Percentiles rank a stretch among this genome's conserved stretches.
These are phyloP conservation scores for Amanita polypyramis DNA, from an alignment of 768 basidiomycete species.

Conservation along the genomic window DNA sequence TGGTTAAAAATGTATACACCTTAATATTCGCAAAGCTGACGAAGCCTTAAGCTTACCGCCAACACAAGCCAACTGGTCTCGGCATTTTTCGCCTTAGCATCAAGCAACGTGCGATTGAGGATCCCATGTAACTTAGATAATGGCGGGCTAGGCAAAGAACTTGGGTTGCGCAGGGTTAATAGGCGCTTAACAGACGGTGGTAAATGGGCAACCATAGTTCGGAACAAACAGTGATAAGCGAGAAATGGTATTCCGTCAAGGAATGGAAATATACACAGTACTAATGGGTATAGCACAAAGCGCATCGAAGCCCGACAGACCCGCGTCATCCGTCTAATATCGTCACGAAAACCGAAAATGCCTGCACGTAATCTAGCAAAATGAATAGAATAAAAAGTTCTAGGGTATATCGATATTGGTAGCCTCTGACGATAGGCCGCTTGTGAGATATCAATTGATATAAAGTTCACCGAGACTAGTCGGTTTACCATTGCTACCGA, in stretches of 20 bases:
- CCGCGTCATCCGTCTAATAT: background rate
- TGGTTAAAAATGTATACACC: constrained; percentile 1
- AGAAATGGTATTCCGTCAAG: constrained; percentile 7
- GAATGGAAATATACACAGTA: no score
- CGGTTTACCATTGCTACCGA: constrained; percentile 33
- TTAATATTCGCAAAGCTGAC: background rate
- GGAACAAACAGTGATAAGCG: background rate
- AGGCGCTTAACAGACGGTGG: constrained; percentile 65
- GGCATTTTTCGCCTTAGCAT: constrained; percentile 53
- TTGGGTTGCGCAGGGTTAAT: constrained; percentile 55
- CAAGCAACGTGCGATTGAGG: constrained; percentile 50
- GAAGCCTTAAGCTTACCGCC: constrained; percentile 43
- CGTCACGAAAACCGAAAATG: background rate
- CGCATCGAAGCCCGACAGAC: constrained; percentile 2
- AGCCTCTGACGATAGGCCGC: no score
- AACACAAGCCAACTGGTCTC: constrained; percentile 78
- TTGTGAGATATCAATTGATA: constrained; percentile 24
- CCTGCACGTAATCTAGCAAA: background rate
- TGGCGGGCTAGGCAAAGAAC: constrained; percentile 47
- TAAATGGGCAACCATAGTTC: constrained; percentile 35
- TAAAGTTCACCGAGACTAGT: constrained; percentile 42
- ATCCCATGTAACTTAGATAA: constrained; percentile 39
- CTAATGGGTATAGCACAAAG: no score
- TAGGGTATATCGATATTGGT: background rate
- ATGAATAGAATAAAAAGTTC: background rate